These are phyloP conservation scores for Pseudozyma hubeiensis DNA, from an alignment of 1,284 basidiomycete species.

Conservation along the genomic window DNA sequence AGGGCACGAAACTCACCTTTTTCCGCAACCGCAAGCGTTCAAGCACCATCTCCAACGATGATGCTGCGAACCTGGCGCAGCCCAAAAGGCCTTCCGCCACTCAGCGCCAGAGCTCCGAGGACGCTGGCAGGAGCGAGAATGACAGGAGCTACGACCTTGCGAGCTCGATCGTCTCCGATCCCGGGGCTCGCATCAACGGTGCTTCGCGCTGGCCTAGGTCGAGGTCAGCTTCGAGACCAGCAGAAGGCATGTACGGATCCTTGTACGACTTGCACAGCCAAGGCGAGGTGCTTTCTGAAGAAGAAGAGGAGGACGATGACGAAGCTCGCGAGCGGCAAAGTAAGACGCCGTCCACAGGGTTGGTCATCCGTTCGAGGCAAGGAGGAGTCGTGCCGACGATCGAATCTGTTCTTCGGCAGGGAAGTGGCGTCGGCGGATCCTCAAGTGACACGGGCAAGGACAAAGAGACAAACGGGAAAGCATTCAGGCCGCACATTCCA, in stretches of 20 bases:
- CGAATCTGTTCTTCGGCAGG: constrained; percentile 14
- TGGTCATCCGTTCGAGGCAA: not conserved
- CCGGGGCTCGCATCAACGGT: constrained; percentile 11
- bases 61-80: not conserved
- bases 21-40: constrained; percentile 33
- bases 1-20: constrained; percentile 14
- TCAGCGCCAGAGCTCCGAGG: constrained; percentile 11
- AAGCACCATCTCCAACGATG: constrained; percentile 17
- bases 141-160: constrained; percentile 19
- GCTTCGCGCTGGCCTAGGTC: constrained; percentile 18
- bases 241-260: constrained; percentile 22
- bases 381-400: constrained; percentile 18
- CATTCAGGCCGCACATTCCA: constrained; percentile 33
- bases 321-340: constrained; percentile 1
- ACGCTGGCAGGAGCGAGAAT: not conserved
- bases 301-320: constrained; percentile 38
- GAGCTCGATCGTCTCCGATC: constrained; percentile 48
- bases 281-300: constrained; percentile 37
- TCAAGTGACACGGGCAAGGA: not conserved
- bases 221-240: constrained; percentile 17
- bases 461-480: not conserved
- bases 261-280: constrained; percentile 33
- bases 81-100: not conserved
- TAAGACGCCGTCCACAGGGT: not conserved
- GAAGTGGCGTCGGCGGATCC: not conserved